Evolutionary conservation across 2,329 filamentous ascomycete species (phyloP).

Genomic region (Aspergillus glaucus): DNA sequence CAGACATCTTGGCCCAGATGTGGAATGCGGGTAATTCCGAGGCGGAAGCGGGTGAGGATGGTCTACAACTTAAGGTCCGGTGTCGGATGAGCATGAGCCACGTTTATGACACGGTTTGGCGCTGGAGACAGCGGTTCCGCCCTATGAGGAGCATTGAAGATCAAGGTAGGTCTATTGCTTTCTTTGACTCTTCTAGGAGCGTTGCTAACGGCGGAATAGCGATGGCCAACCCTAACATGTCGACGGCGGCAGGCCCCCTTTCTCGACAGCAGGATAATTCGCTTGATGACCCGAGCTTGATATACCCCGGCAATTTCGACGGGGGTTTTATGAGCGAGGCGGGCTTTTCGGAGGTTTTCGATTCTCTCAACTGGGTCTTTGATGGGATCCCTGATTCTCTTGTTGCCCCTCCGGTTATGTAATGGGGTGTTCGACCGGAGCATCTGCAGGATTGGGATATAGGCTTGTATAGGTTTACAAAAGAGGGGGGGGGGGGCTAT

Average conservation of each 20-base stretch:
- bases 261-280: slow-evolving; percentile 24
- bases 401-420: slow-evolving; percentile 31
- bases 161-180: slow-evolving; percentile 51
- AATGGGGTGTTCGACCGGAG: neutral
- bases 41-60: slow-evolving; percentile 27
- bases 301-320: slow-evolving; percentile 30
- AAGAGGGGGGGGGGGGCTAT: no score
- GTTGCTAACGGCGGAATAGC: slow-evolving; percentile 12
- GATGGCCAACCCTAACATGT: slow-evolving; percentile 32
- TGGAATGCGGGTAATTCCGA: slow-evolving; percentile 48
- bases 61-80: slow-evolving; percentile 55
- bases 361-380: slow-evolving; percentile 86
- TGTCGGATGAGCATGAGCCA: slow-evolving; percentile 61
- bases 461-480: no score
- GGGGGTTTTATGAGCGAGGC: slow-evolving; percentile 35
- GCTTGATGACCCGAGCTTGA: slow-evolving; percentile 24
- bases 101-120: slow-evolving; percentile 61
- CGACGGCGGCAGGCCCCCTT: slow-evolving; percentile 19
- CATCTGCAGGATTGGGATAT: no score
- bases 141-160: slow-evolving; percentile 55
- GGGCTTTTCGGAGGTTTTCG: slow-evolving; percentile 68
- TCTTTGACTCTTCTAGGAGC: neutral
- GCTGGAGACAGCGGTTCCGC: slow-evolving; percentile 60
- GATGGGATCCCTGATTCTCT: slow-evolving; percentile 69
- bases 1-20: slow-evolving; percentile 58